Base-by-base conservation (phyloP, 2,329 filamentous ascomycete species). In the Ophiocordyceps camponoti-floridani region DNA sequence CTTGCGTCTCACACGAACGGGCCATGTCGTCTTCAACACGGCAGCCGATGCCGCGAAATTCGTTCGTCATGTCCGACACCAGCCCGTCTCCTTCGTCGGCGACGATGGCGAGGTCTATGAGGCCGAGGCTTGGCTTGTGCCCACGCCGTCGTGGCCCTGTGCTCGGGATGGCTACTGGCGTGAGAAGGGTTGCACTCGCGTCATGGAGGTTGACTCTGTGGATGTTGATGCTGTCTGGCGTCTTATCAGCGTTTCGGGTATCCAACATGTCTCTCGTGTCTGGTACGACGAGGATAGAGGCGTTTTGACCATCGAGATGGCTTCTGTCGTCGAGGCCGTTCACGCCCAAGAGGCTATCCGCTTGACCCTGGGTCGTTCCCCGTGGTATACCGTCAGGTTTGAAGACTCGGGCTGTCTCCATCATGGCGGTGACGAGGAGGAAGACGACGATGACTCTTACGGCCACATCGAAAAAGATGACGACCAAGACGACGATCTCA, bases 11-110 rank as follows among this genome's bases (percentile, higher is more conserved):
- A 42, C 28, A 11, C 44, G 43, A n/a, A 47, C 46, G 2, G 52
- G 48, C 9, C 28, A 53, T 0, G 8, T 58, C 1, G 53, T 58
- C 8, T 58, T 58, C 11, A 40, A 43, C 0, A 44, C 49, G 13
- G 35, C 47, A 1, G 33, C 27, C 0, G 31, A 43, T 0, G 47
- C 53, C 0, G 26, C 26, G 0, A 10, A 31, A 0, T 56, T 46
- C 2, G 40, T 41, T 1, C 13, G 16, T 0, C 16, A 30, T 10
- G 4, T 43, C n/a, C 16, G 14, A 0, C 19, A 10, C 3, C 14
- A 8, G 0, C n/a, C 28, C 18, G 28, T 37, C 35, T 16, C 4
- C 14, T 37, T 37, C 35, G 4, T 16, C 7, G 14, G 14, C 14
- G 14, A 16, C 6, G 35, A 37, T n/a, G 4, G 14, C 4, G 16